Evolutionary conservation across 2,329 filamentous ascomycete genomes (phyloP).

Genomic region (Ustulina deusta): DNA sequence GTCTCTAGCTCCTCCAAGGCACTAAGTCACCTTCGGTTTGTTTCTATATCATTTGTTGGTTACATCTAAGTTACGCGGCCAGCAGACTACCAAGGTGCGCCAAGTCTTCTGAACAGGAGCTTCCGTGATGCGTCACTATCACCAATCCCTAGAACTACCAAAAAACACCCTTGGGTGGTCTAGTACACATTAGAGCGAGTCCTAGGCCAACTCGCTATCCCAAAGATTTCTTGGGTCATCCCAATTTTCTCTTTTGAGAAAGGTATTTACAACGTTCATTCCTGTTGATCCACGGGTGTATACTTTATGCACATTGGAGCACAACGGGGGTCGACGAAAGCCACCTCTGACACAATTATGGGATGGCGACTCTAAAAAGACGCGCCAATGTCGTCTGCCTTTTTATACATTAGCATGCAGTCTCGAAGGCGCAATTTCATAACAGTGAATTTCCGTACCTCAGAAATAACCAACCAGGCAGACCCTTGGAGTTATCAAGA

Average conservation of each 20-base stretch:
- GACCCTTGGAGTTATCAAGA: neutral
- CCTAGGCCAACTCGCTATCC: neutral
- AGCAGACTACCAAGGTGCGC: neutral
- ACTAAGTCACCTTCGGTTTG: neutral
- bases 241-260: neutral
- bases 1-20: no score
- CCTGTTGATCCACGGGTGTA: neutral
- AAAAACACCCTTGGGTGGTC: neutral
- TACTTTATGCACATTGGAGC: neutral
- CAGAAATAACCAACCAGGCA: neutral
- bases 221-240: neutral
- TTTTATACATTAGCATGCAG: neutral
- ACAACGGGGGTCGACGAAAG: neutral
- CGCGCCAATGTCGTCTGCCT: slow-evolving; percentile 6
- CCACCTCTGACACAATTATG: neutral
- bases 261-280: neutral
- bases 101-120: neutral
- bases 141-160: neutral
- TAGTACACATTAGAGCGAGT: neutral
- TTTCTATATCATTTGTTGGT: slow-evolving; percentile 9
- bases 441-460: neutral
- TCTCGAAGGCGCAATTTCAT: neutral
- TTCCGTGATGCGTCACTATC: neutral
- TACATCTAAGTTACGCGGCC: neutral
- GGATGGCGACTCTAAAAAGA: slow-evolving; percentile 8